Evolutionary conservation across 768 basidiomycete species (phyloP), one percentile per base, ranked within the genome.

Genomic region (Leccinellum luteum): DNA sequence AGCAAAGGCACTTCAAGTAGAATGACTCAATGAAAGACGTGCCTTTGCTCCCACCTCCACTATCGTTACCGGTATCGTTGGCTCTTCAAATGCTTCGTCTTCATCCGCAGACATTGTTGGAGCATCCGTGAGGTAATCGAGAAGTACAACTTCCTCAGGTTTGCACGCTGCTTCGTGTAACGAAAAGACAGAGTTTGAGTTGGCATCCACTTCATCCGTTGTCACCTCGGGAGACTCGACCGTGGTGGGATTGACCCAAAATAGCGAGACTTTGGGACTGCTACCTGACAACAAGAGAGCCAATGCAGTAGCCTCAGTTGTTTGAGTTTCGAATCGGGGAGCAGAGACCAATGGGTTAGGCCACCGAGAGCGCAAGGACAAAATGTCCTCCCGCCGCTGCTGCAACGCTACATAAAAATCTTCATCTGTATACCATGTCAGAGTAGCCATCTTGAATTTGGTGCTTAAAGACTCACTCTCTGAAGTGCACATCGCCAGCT

Each of bases 281-380:
- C 50, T 19, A 5, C 44, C 55, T 4, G 49, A 60, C 44, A 60
- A 47, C 2, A 5, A 1, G 3, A 19, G 15, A 13, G 62, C 54
- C 6, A 60, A 10, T 3, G 38, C 19, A 23, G 38, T 48, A 3
- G 63, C 54, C 14, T 57, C 62, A 3, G 35, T 25, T 4, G 60
- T 54, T 23, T 69, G 63, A 2, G 25, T 51, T 6, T 54, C 7
- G 23, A 63, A 65, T 21, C 13, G 52, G 35, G 23, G 31, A 0
- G 12, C 2, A 3, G 64, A 62, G 15, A 56, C 60, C 3, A 67
- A 48, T 1, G 58, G 50, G 27, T 56, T 73, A 1, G 58, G 21
- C 72, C 52, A 54, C 58, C 49, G 60, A 47, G 27, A 32, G 19
- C 8, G 2, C 2, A 47, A 19, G 25, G 44, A 28, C 12, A 41